Evolutionary conservation across 192 early-diverging fungal genomes (phyloP).

Genomic region (Backusella parvicylindrica): DNA sequence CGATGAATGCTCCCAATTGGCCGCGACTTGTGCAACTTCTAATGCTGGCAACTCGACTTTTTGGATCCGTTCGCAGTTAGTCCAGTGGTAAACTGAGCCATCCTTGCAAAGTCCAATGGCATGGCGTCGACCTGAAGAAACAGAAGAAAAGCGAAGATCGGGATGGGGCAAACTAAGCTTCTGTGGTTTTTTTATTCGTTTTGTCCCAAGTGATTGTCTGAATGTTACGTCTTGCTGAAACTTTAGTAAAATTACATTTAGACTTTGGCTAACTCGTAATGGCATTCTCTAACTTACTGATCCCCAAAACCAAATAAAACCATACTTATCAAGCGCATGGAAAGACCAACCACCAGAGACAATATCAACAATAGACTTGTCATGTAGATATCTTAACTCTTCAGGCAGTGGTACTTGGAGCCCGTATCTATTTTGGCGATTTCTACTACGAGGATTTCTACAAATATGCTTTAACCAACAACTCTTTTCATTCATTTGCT

Average conservation of each 20-base stretch:
- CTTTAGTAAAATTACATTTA: not conserved
- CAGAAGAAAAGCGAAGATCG: slow-evolving; percentile 1
- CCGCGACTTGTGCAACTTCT: slow-evolving; percentile 16
- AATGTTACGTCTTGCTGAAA: slow-evolving; percentile 1
- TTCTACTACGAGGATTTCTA: not conserved
- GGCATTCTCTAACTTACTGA: slow-evolving; percentile 6
- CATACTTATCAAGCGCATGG: slow-evolving; percentile 28
- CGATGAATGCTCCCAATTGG: slow-evolving; percentile 24
- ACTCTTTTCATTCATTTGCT: no score
- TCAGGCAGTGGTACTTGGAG: not conserved
- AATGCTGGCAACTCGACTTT: not conserved
- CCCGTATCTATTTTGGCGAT: not conserved
- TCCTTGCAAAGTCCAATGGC: slow-evolving; percentile 25
- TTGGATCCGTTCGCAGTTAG: slow-evolving; percentile 16
- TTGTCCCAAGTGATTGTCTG: not conserved
- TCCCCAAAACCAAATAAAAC: slow-evolving; percentile 31
- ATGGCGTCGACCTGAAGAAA: slow-evolving; percentile 28
- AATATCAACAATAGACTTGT: slow-evolving; percentile 31
- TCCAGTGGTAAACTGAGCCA: slow-evolving; percentile 24
- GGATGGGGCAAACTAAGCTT: not conserved
- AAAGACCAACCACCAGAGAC: slow-evolving; percentile 38
- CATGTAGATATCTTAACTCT: slow-evolving; percentile 14
- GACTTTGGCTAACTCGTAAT: not conserved
- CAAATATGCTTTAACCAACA: not conserved
- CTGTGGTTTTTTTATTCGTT: not conserved